Percentiles rank a stretch among this genome's conserved stretches.
Conservation (phyloP, 129 eudicot genomes). For the Centella asiatica region DNA sequence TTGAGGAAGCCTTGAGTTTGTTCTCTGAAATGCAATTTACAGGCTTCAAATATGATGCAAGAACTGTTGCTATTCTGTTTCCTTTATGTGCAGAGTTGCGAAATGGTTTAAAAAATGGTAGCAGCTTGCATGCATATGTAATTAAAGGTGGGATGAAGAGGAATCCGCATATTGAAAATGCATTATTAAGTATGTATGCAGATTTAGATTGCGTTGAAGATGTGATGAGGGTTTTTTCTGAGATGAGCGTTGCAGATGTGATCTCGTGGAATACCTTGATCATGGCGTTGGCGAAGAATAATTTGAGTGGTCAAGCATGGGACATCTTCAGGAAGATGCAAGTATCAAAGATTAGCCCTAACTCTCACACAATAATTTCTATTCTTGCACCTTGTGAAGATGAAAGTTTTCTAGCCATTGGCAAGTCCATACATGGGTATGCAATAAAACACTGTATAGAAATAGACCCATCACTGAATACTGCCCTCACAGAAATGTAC, state of each 20-base stretch:
- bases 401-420: constrained; percentile 16
- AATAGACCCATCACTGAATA: constrained; percentile 30
- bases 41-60: constrained; percentile 30
- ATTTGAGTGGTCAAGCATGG: constrained; percentile 28
- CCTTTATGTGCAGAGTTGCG: constrained; percentile 26
- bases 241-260: constrained; percentile 22
- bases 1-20: constrained; percentile 24
- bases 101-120: constrained; percentile 27
- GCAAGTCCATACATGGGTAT: constrained; percentile 43
- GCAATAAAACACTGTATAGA: constrained; percentile 33
- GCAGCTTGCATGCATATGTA: constrained; percentile 43
- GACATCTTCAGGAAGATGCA: constrained; percentile 31
- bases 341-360: constrained; percentile 29
- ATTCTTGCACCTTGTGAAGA: constrained; percentile 24
- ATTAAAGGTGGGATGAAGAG: constrained; percentile 34
- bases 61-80: constrained; percentile 33
- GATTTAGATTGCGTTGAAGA: constrained; percentile 26
- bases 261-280: constrained; percentile 43
- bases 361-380: constrained; percentile 39
- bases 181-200: constrained; percentile 38
- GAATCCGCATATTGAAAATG: constrained; percentile 27
- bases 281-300: constrained; percentile 26
- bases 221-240: constrained; percentile 21
- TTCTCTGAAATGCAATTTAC: constrained; percentile 31
- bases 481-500: constrained; percentile 59